Evolutionary conservation across 345 rosid genomes (phyloP), one percentile per base, ranked within the genome.

Genomic region (Odontarrhena argentea): DNA sequence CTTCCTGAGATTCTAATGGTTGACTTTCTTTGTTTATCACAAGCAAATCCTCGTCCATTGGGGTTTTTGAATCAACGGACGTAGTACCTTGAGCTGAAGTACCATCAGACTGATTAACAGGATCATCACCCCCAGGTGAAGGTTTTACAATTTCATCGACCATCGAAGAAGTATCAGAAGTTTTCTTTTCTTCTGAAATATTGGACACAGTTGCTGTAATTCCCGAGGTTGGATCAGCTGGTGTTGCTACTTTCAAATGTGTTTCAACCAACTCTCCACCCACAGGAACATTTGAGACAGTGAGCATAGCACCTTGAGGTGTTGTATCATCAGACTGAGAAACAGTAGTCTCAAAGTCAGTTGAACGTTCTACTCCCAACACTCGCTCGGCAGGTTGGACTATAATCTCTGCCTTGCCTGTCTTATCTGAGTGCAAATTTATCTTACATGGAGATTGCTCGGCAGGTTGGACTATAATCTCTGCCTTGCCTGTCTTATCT

Each of bases 221-320:
- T 41, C 51, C 51, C 28, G 42, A 5, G 43, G 53, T 53, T 14
- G 70, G 61, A 18, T 65, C 53, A 8, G 51, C 37, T 54, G 69
- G 55, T 47, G 37, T 25, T 63, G 57, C 37, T 37, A 63, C 68
- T 49, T 63, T 37, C 71, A 34, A 51, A 41, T 44, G 48, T n/a
- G 49, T 9, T 28, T 48, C 65, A 41, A 38, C 73, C 30, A 48
- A 57, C 50, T 68, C 63, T 37, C 49, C 32, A 69, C 30, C 70
- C n/a, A 15, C 70, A 68, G 56, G 37, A 37, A 11, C 67, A 14
- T 80, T 69, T 44, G 72, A 47, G 65, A 26, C 78, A 14, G 41
- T 35, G 47, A 30, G 15, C 53, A 54, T 48, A 60, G 68, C 40
- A 63, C 71, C 64, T 60, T 63, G 81, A 13, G 65, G 74, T 44